Base-by-base conservation (phyloP, 768 basidiomycete species). In the Mycena vulgaris region DNA sequence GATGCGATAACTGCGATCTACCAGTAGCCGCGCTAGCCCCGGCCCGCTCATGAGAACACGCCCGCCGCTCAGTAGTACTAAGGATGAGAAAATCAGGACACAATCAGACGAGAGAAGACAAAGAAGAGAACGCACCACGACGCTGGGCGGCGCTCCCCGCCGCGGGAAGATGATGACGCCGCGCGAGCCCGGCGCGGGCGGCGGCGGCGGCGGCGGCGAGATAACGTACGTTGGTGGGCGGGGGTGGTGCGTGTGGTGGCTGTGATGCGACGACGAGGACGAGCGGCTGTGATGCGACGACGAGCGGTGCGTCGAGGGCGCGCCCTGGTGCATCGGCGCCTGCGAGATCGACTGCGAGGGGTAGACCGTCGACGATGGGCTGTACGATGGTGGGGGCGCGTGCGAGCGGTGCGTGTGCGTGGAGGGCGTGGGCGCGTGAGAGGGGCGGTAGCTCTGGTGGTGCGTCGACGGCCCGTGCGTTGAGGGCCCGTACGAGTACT, bases 291-390 rank as follows among this genome's bases (percentile, higher is more conserved):
- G 45, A 27, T 37, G 39, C 55, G 21, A 2, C 30, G 31, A 8
- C 47, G 45, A 11, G 21, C 28, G 31, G 31, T 30, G 37, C 5
- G 45, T 49, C 37, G 55, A 31, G 17, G 28, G 40, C 13, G 14
- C 3, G 1, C 25, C 5, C 16, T 27, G 21, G 23, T 35, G 47
- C 8, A 10, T 49, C n/a, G 37, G 37, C 6, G 63, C 63, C 27
- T 65, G 63, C 40, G 63, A 65, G 13, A 65, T 65, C 7, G 63
- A 65, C 3, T 56, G 30, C 19, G 63, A 65, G 13, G 63, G 63
- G 3, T 25, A 33, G 31, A 65, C 53, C 14, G 61, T 63, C 58
- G 58, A 45, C 14, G 57, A n/a, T 17, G 45, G 25, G 14, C 53
- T 9, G 13, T 2, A 42, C 9, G 53, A 47, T 25, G 53, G 33